Conservation (phyloP, 2,329 filamentous ascomycete species). For the Ceratocystis destructans region DNA sequence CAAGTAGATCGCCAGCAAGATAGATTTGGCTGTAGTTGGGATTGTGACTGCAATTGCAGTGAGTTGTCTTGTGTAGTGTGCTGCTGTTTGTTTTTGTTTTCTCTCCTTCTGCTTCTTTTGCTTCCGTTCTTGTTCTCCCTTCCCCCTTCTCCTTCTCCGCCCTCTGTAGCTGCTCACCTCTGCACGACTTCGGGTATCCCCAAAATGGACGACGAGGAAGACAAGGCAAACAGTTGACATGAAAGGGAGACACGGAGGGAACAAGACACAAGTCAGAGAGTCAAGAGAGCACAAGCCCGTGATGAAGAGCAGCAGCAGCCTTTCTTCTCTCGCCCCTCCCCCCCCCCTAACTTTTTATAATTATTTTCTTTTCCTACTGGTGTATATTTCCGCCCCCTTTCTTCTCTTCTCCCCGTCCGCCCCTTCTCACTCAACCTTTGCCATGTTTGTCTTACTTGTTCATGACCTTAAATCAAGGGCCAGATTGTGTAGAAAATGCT, state of each 20-base stretch:
- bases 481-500: not conserved
- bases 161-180: too few relatives aligned
- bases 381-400: conserved; percentile 1
- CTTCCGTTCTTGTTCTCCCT: too few relatives aligned
- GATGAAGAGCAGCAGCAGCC: not conserved
- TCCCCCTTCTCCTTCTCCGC: too few relatives aligned
- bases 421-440: not conserved
- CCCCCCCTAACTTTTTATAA: too few relatives aligned
- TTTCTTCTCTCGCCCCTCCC: too few relatives aligned
- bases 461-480: not conserved
- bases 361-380: not conserved
- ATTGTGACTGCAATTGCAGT: too few relatives aligned
- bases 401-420: not conserved
- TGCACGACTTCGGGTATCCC: not conserved
- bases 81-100: not conserved
- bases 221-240: not conserved
- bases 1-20: too few relatives aligned
- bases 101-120: not conserved
- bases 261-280: not conserved
- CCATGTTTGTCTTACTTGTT: not conserved
- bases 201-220: not conserved
- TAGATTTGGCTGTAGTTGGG: too few relatives aligned
- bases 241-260: not conserved
- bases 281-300: not conserved
- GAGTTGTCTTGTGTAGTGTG: not conserved